Conservation (phyloP, 169 alveolate genomes). For the Babesia gibsoni region DNA sequence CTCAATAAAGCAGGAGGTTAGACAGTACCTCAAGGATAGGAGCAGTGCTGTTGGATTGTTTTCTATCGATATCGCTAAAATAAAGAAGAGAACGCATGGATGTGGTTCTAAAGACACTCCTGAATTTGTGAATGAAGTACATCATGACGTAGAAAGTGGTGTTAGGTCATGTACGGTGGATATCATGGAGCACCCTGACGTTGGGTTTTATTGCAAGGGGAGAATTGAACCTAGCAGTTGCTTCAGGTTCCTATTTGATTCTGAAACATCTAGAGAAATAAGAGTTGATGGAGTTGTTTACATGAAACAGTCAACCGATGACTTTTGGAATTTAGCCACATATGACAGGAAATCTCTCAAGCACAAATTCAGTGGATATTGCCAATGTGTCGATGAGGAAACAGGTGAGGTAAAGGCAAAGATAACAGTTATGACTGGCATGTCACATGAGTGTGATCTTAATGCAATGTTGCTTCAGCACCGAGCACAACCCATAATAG, state of each 20-base stretch:
- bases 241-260: too few relatives aligned
- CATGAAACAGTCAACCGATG: too few relatives aligned
- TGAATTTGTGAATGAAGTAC: neutral
- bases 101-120: neutral
- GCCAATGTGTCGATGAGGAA: neutral
- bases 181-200: neutral
- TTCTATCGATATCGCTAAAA: too few relatives aligned
- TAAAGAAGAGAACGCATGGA: too few relatives aligned
- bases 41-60: too few relatives aligned
- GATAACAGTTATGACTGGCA: neutral
- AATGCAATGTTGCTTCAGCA: neutral
- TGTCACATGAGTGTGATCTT: constrained; percentile 1
- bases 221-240: neutral
- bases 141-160: neutral
- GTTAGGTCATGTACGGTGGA: constrained; percentile 7
- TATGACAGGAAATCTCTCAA: too few relatives aligned
- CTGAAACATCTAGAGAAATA: too few relatives aligned
- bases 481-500: neutral
- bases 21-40: too few relatives aligned
- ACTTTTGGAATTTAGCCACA: too few relatives aligned
- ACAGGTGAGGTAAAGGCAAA: neutral
- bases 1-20: too few relatives aligned
- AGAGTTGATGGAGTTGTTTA: too few relatives aligned
- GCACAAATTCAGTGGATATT: neutral
- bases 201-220: constrained; percentile 6